A percentile compares a stretch with the other conserved stretches of the same genome.
These are phyloP conservation scores for Chrysanthemum seticuspe DNA, from an alignment of 129 eudicot species.

Conservation along the genomic window DNA sequence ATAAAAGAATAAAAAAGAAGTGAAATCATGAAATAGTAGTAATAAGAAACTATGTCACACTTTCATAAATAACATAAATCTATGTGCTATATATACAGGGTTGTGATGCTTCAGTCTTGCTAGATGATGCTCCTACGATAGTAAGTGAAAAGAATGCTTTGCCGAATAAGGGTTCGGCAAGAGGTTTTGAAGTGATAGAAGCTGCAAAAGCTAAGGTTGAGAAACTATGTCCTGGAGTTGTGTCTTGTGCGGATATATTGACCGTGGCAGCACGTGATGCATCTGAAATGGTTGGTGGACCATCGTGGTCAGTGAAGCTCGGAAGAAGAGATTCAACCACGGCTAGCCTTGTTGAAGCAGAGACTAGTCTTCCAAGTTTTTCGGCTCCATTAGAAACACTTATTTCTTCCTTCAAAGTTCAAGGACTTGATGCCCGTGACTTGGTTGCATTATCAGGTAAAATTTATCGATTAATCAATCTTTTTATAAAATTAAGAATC, in stretches of 20 bases:
- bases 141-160: slow-evolving; percentile 15
- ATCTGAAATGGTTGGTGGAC: slow-evolving; percentile 67
- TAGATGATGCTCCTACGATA: slow-evolving; percentile 32
- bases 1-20: no score
- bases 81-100: slow-evolving; percentile 27
- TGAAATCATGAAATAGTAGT: neutral
- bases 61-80: neutral
- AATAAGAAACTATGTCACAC: neutral
- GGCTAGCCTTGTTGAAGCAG: slow-evolving; percentile 51
- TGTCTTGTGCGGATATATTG: slow-evolving; percentile 69
- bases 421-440: slow-evolving; percentile 51
- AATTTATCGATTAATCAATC: no score
- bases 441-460: no score
- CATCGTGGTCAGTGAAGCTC: slow-evolving; percentile 58
- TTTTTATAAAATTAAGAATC: no score
- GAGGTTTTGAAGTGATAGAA: slow-evolving; percentile 48
- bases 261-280: slow-evolving; percentile 73
- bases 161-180: slow-evolving; percentile 41
- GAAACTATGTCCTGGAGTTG: slow-evolving; percentile 51
- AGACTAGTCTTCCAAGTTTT: slow-evolving; percentile 51
- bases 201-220: slow-evolving; percentile 52
- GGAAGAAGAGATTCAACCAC: slow-evolving; percentile 74
- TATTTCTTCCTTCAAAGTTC: slow-evolving; percentile 36
- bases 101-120: slow-evolving; percentile 73
- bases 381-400: slow-evolving; percentile 1